phyloP scores from a whole-genome alignment of 345 rosid species.

The Arabidopsis suecica region DNA sequence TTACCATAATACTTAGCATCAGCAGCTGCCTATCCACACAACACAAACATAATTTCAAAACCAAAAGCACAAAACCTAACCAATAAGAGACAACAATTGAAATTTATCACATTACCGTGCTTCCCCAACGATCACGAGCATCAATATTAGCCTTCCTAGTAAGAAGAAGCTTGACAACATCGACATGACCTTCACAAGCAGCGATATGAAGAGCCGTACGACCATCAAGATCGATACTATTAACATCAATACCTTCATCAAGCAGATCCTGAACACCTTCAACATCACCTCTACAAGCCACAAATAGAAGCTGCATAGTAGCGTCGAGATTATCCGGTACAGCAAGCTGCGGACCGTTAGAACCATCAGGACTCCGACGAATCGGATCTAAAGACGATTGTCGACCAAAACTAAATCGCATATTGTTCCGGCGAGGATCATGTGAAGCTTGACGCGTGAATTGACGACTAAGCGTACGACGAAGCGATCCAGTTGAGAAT shows the following conservation, averaged over 20 bases:
- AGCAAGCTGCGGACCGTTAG: constrained; percentile 50
- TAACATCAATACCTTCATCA: constrained; percentile 76
- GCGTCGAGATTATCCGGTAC: constrained; percentile 94
- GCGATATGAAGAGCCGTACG: constrained; percentile 94
- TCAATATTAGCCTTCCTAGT: constrained; percentile 78
- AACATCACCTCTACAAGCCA: constrained; percentile 83
- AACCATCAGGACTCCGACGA: constrained; percentile 58
- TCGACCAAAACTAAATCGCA: constrained; percentile 81
- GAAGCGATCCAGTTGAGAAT: constrained; percentile 76
- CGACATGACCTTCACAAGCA: constrained; percentile 93
- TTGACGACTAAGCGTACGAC: constrained; percentile 60
- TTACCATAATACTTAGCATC: constrained; percentile 95
- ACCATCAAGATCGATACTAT: constrained; percentile 93
- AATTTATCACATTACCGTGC: constrained; percentile 62
- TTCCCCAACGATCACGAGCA: constrained; percentile 99
- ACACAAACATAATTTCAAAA: constrained; percentile 30
- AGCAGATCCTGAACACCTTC: constrained; percentile 82
- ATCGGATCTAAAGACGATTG: constrained; percentile 89
- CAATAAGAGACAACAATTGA: neutral
- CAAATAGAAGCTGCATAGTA: constrained; percentile 87
- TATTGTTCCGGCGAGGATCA: constrained; percentile 72
- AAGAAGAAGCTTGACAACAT: constrained; percentile 73
- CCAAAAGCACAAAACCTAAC: neutral
- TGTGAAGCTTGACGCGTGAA: constrained; percentile 71
- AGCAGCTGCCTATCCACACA: constrained; percentile 79